A percentile compares a stretch with the other conserved stretches of the same genome.
Conservation (phyloP, 2,329 filamentous ascomycete genomes). For the Penicillium sp. region DNA sequence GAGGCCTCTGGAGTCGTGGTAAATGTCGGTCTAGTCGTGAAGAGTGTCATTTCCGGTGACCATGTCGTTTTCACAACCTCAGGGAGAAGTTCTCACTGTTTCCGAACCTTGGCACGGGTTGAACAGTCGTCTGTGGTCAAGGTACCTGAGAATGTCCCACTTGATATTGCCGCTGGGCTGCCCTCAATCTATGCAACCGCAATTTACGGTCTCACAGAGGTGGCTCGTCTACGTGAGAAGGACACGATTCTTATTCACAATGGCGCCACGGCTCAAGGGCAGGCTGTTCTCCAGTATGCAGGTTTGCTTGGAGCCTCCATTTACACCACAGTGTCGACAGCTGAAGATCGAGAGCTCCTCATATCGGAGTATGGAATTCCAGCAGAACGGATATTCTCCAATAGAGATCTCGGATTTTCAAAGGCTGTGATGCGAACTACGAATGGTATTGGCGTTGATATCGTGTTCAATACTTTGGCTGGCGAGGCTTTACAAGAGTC, state of each 20-base stretch:
- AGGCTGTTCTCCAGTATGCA: conserved; percentile 27
- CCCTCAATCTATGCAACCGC: conserved; percentile 9
- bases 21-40: conserved; percentile 6
- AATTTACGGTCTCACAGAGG: conserved; percentile 10
- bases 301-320: conserved; percentile 10
- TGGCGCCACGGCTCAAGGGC: conserved; percentile 16
- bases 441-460: conserved; percentile 13
- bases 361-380: conserved; percentile 10
- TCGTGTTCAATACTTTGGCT: conserved; percentile 18
- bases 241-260: conserved; percentile 22
- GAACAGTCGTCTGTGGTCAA: conserved; percentile 3
- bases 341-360: conserved; percentile 10
- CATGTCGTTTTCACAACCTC: conserved; percentile 9
- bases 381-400: conserved; percentile 15
- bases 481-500: conserved; percentile 18
- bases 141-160: conserved; percentile 6
- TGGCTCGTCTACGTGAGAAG: conserved; percentile 3
- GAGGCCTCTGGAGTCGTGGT: conserved; percentile 18
- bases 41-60: conserved; percentile 6
- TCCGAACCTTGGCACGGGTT: conserved; percentile 10
- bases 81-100: neutral
- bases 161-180: conserved; percentile 12
- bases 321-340: conserved; percentile 15
- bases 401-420: conserved; percentile 10
- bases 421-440: conserved; percentile 18